Evolutionary conservation across 371 early-diverging fungal genomes (phyloP).

Genomic region (Apophysomyces ossiformis): DNA sequence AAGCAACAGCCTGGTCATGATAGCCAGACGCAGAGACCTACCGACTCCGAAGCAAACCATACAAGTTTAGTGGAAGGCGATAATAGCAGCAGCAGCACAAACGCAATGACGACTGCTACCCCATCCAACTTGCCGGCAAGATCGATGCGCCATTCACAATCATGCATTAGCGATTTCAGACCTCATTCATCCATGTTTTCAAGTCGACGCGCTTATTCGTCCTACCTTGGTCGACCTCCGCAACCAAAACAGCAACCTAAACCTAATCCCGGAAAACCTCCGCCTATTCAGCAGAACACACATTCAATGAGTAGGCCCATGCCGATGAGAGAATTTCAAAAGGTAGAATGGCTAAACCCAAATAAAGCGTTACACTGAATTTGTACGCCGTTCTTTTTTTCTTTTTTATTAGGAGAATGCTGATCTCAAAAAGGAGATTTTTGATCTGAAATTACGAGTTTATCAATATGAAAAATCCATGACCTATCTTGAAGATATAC

Average conservation of each 20-base stretch:
- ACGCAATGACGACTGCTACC: not conserved
- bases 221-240: constrained; percentile 1
- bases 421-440: constrained; percentile 53
- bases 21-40: not conserved
- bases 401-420: constrained; percentile 32
- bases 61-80: not conserved
- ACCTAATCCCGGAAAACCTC: constrained; percentile 1
- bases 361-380: constrained; percentile 1
- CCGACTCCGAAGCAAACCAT: not conserved
- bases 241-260: constrained; percentile 7
- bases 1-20: not conserved
- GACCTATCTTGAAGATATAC: constrained; percentile 15
- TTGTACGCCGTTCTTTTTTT: constrained; percentile 8
- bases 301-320: constrained; percentile 6
- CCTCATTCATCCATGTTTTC: not conserved
- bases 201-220: constrained; percentile 4
- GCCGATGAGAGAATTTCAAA: constrained; percentile 20
- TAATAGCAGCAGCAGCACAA: not conserved
- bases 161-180: constrained; percentile 5
- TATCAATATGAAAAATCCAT: constrained; percentile 40
- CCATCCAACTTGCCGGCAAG: not conserved
- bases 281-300: not conserved
- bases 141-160: not conserved
- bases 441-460: constrained; percentile 46
- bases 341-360: constrained; percentile 10